Evolutionary conservation across 192 early-diverging fungal genomes (phyloP).

Genomic region (Entophlyctis luteolus): DNA sequence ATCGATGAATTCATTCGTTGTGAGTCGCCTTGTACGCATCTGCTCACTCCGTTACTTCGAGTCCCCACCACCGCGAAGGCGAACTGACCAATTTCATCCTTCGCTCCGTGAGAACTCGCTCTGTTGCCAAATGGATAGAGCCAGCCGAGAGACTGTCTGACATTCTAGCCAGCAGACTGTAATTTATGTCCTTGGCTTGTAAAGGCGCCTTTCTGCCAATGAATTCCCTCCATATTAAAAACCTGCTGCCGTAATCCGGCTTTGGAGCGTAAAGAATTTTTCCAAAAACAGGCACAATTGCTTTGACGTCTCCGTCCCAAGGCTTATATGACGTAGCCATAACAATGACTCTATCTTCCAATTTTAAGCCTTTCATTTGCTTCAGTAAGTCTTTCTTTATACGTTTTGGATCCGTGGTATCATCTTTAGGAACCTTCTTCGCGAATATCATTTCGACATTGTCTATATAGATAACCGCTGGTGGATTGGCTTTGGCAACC

Average conservation of each 20-base stretch:
- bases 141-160: conserved; percentile 45
- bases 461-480: conserved; percentile 57
- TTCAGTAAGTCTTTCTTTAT: conserved; percentile 61
- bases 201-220: conserved; percentile 24
- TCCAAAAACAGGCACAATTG: conserved; percentile 41
- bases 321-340: conserved; percentile 54
- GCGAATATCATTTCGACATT: conserved; percentile 59
- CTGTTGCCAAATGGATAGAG: conserved; percentile 35
- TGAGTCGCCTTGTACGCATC: conserved; percentile 35
- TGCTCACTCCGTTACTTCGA: background rate
- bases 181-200: conserved; percentile 29
- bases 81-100: conserved; percentile 41
- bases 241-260: conserved; percentile 48
- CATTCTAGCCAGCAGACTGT: conserved; percentile 48
- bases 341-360: conserved; percentile 46
- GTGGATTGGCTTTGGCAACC: conserved; percentile 56
- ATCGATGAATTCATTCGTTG: conserved; percentile 51
- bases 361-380: conserved; percentile 48
- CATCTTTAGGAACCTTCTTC: conserved; percentile 65
- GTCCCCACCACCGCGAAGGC: background rate
- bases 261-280: conserved; percentile 42
- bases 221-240: conserved; percentile 43
- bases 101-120: conserved; percentile 44
- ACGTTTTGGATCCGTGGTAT: conserved; percentile 58
- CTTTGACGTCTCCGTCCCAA: conserved; percentile 57